A percentile compares a stretch with the other conserved stretches of the same genome.
These are phyloP conservation scores for Penicillium sp. DNA, from an alignment of 2,329 filamentous ascomycete species.

Conservation along the genomic window DNA sequence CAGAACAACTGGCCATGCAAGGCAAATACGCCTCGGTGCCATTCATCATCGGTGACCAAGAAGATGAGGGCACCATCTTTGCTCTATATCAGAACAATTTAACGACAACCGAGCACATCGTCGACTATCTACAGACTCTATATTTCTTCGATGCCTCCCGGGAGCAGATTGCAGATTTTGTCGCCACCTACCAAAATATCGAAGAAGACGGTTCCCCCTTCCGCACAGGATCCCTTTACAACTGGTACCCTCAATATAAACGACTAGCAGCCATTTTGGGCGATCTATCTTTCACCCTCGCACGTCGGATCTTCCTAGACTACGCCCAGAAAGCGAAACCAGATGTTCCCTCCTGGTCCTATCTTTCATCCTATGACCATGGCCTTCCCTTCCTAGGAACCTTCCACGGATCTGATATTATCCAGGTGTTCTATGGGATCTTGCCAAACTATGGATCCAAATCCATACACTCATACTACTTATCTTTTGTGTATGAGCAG, in stretches of 20 bases:
- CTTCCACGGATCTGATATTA: slow-evolving; percentile 68
- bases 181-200: slow-evolving; percentile 61
- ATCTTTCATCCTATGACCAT: slow-evolving; percentile 69
- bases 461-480: slow-evolving; percentile 66
- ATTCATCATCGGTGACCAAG: slow-evolving; percentile 69
- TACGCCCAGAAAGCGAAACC: slow-evolving; percentile 50
- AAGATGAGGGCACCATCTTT: slow-evolving; percentile 78
- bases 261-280: slow-evolving; percentile 72
- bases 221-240: slow-evolving; percentile 65
- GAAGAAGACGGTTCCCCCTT: slow-evolving; percentile 66
- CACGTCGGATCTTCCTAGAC: slow-evolving; percentile 63
- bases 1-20: slow-evolving; percentile 55
- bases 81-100: slow-evolving; percentile 67
- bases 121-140: slow-evolving; percentile 58
- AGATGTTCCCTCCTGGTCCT: slow-evolving; percentile 67
- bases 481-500: slow-evolving; percentile 67
- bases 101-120: slow-evolving; percentile 58
- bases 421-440: slow-evolving; percentile 67
- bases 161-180: slow-evolving; percentile 54
- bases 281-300: slow-evolving; percentile 71
- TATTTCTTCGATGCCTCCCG: slow-evolving; percentile 61
- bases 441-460: slow-evolving; percentile 60
- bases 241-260: slow-evolving; percentile 74
- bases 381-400: slow-evolving; percentile 71
- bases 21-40: slow-evolving; percentile 61